Percentiles rank a stretch among this genome's conserved stretches.
Conservation (phyloP, 352 stramenopile genomes). For the Achlya hypogyna region DNA sequence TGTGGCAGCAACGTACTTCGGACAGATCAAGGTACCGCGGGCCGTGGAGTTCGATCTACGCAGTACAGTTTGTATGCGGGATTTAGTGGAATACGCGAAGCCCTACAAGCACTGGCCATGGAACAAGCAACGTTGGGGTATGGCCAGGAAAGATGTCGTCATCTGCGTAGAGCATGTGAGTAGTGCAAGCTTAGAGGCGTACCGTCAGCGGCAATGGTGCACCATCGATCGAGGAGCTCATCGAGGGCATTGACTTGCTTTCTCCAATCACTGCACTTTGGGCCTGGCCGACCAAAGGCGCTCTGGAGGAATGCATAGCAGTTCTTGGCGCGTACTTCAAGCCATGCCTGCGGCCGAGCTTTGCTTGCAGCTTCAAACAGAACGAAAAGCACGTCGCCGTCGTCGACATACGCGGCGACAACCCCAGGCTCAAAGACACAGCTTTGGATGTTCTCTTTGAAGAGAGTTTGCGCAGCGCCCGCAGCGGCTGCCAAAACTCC, state of each 20-base stretch:
- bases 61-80: not conserved
- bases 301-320: not conserved
- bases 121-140: too few species aligned
- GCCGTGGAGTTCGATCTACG: not conserved
- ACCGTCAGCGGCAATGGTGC: not conserved
- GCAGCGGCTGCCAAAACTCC: conserved; percentile 50
- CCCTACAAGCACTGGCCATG: too few species aligned
- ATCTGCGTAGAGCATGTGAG: too few species aligned
- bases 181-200: not conserved
- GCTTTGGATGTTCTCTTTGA: conserved; percentile 31
- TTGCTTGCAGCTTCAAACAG: not conserved
- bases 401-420: conserved; percentile 3
- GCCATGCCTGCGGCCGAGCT: not conserved
- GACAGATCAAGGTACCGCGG: not conserved
- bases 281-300: not conserved
- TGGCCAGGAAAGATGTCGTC: too few species aligned
- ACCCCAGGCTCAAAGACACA: conserved; percentile 26
- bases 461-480: conserved; percentile 39
- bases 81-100: too few species aligned
- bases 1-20: not conserved
- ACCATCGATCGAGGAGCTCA: not conserved
- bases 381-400: conserved; percentile 15
- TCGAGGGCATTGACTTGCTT: not conserved
- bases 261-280: not conserved
- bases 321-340: not conserved